Percentiles rank a stretch among this genome's conserved stretches.
Evolutionary conservation across 139 green algal species (phyloP).

Genomic region (Spirogloea muscicola): DNA sequence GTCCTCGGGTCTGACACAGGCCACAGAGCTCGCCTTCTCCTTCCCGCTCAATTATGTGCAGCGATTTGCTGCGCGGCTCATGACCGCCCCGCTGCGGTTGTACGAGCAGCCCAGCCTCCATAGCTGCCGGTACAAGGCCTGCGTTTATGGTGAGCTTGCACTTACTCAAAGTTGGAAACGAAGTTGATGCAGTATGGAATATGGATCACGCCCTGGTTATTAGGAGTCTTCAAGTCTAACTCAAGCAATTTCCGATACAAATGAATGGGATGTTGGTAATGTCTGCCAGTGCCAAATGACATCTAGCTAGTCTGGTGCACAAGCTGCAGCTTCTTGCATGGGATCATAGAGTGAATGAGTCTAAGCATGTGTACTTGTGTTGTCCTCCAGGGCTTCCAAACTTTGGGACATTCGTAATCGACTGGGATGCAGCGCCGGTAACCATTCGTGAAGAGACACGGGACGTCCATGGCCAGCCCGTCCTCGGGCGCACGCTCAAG

Average conservation of each 20-base stretch:
- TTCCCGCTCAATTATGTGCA: neutral
- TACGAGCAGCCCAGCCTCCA: neutral
- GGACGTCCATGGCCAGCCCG: neutral
- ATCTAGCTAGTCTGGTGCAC: too few species aligned
- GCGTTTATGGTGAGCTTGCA: constrained; percentile 8
- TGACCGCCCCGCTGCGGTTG: constrained; percentile 5
- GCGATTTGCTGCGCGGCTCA: neutral
- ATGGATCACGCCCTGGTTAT: too few species aligned
- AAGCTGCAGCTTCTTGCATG: too few species aligned
- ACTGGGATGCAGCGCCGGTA: neutral
- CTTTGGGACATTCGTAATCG: constrained; percentile 3
- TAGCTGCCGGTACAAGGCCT: neutral
- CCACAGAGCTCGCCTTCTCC: constrained; percentile 1
- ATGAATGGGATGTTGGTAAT: too few species aligned
- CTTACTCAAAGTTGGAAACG: too few species aligned
- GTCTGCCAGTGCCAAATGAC: too few species aligned
- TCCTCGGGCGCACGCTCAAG: neutral
- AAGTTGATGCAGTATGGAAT: too few species aligned
- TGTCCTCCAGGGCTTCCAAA: constrained; percentile 5
- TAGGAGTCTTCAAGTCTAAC: too few species aligned
- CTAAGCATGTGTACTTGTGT: too few species aligned
- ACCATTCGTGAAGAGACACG: neutral
- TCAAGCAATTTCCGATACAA: too few species aligned
- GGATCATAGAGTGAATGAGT: too few species aligned
- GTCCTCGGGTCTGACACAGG: constrained; percentile 42